phyloP scores from a whole-genome alignment of 495 filamentous ascomycete species.

The Xylaria grammica region DNA sequence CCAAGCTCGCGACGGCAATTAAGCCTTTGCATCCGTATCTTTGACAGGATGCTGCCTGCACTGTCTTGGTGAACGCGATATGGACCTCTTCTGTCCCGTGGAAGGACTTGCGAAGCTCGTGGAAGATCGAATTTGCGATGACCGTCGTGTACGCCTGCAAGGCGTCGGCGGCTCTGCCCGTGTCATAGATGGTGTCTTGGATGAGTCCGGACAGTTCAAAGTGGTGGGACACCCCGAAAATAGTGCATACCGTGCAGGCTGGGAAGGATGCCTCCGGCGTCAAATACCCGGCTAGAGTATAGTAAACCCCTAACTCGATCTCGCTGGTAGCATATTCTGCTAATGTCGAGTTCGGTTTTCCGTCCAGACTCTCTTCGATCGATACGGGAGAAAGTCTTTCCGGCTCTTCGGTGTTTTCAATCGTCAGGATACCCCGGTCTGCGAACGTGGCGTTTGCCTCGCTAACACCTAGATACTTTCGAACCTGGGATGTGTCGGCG shows the following conservation, averaged over 20 bases:
- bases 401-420: not conserved
- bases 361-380: not conserved
- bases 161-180: slow-evolving; percentile 3
- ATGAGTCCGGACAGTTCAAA: not conserved
- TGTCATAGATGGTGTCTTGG: not conserved
- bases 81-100: not conserved
- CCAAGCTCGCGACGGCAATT: not conserved
- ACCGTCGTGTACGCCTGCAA: not conserved
- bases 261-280: not conserved
- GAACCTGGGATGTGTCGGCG: not conserved
- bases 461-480: not conserved
- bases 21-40: not conserved
- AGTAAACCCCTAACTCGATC: not conserved
- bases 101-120: not conserved
- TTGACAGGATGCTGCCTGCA: not conserved
- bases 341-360: not conserved
- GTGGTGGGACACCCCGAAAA: not conserved
- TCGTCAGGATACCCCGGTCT: not conserved
- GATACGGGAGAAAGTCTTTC: not conserved
- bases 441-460: not conserved
- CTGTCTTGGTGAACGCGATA: not conserved
- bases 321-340: not conserved
- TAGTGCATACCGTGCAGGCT: not conserved
- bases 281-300: not conserved
- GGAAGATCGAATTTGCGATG: not conserved